These are phyloP conservation scores for Colletotrichum noveboracense DNA, from an alignment of 2,329 filamentous ascomycete species.

Conservation along the genomic window DNA sequence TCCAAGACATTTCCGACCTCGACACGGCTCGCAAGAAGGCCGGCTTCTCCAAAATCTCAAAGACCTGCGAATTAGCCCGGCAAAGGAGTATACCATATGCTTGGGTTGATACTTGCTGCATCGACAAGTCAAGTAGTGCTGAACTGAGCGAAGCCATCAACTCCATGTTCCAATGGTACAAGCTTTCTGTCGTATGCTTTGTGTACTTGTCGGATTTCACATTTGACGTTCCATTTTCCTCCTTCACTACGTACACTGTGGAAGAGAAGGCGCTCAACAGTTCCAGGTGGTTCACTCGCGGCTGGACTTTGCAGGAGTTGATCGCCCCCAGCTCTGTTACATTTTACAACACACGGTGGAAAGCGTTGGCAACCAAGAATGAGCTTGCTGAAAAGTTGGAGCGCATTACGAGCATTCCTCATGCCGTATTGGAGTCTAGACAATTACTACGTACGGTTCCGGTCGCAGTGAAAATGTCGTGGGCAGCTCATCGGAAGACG, in stretches of 20 bases:
- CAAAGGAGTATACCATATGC: not conserved
- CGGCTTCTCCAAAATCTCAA: conserved; percentile 13
- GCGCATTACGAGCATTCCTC: not conserved
- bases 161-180: conserved; percentile 26
- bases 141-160: conserved; percentile 25
- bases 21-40: not conserved
- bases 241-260: too few relatives aligned
- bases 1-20: conserved; percentile 11
- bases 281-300: not conserved
- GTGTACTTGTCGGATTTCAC: conserved; percentile 12
- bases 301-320: not conserved
- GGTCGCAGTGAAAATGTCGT: conserved; percentile 27
- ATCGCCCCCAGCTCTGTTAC: not conserved
- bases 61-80: not conserved
- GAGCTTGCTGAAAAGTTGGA: not conserved
- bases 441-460: not conserved
- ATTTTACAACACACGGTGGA: not conserved
- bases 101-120: conserved; percentile 30
- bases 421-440: not conserved
- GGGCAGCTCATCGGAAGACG: conserved; percentile 27
- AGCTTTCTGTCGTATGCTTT: conserved; percentile 16
- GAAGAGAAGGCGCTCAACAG: not conserved
- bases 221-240: too few relatives aligned
- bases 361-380: not conserved
- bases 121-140: conserved; percentile 26